A percentile compares a stretch with the other conserved stretches of the same genome.
phyloP scores from a whole-genome alignment of 495 filamentous ascomycete species.

The Aspergillus campestris region DNA sequence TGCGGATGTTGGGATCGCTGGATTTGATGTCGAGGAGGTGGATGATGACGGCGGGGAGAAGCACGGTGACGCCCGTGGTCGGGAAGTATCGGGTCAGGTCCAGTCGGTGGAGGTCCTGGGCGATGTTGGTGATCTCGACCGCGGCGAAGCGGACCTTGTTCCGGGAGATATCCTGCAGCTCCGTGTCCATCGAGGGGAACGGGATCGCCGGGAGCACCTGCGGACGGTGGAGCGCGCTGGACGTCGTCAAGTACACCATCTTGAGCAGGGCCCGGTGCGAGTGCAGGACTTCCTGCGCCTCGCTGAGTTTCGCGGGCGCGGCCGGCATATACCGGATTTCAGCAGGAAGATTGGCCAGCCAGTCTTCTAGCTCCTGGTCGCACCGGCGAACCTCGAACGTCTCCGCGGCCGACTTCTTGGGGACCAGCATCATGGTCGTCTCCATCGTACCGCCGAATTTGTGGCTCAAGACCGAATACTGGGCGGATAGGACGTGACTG shows the following conservation, averaged over 20 bases:
- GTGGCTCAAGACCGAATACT: constrained; percentile 83
- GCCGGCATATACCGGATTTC: constrained; percentile 55
- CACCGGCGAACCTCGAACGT: constrained; percentile 63
- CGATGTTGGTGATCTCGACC: constrained; percentile 70
- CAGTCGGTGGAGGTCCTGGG: constrained; percentile 57
- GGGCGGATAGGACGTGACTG: constrained; percentile 71
- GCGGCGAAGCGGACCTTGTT: constrained; percentile 72
- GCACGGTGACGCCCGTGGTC: constrained; percentile 80
- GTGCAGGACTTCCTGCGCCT: constrained; percentile 51
- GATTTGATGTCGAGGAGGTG: constrained; percentile 85
- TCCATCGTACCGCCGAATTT: constrained; percentile 66
- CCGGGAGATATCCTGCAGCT: constrained; percentile 69
- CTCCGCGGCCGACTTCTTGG: constrained; percentile 73
- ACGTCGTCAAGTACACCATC: constrained; percentile 82
- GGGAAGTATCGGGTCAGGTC: constrained; percentile 71
- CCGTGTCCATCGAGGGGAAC: constrained; percentile 45
- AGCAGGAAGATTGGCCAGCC: constrained; percentile 59
- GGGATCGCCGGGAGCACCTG: constrained; percentile 73
- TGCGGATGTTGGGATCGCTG: constrained; percentile 55
- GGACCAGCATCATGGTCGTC: constrained; percentile 84
- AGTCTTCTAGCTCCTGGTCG: constrained; percentile 63
- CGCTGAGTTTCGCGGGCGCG: constrained; percentile 28
- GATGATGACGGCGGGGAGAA: constrained; percentile 85
- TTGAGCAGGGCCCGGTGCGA: constrained; percentile 73
- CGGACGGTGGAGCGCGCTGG: constrained; percentile 79